Conservation (phyloP, 164 flowering plant species). For the Akebia trifoliata region DNA sequence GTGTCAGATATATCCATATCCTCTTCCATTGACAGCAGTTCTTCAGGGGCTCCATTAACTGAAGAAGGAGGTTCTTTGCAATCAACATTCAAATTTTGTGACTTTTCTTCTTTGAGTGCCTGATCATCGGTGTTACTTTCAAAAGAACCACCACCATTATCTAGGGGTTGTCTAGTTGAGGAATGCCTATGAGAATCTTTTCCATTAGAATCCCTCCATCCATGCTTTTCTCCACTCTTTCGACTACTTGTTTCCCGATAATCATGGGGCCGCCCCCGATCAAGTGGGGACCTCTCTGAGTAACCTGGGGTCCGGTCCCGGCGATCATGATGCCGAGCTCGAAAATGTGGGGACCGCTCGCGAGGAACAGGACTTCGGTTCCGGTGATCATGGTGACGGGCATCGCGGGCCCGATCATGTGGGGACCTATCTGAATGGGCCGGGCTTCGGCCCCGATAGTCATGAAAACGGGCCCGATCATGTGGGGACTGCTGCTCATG, state of each 20-base stretch:
- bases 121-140: constrained; percentile 30
- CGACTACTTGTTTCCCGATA: constrained; percentile 32
- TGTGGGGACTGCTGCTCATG: constrained; percentile 32
- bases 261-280: constrained; percentile 28
- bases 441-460: constrained; percentile 25
- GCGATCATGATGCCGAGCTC: constrained; percentile 39
- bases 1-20: constrained; percentile 99
- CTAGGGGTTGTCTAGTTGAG: constrained; percentile 36
- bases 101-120: constrained; percentile 29
- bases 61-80: constrained; percentile 31
- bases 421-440: constrained; percentile 40
- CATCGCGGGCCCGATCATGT: constrained; percentile 28
- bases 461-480: constrained; percentile 20
- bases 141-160: constrained; percentile 19
- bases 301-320: constrained; percentile 39
- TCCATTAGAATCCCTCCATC: constrained; percentile 29
- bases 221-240: constrained; percentile 41
- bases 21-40: constrained; percentile 88
- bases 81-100: constrained; percentile 21
- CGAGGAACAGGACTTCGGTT: constrained; percentile 30
- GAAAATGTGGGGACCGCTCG: constrained; percentile 44
- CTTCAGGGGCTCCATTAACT: constrained; percentile 53
- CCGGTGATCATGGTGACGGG: constrained; percentile 29
- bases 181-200: constrained; percentile 29
- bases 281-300: constrained; percentile 46